Conservation (phyloP, 208 protist genomes). For the Crithidia bombi region DNA sequence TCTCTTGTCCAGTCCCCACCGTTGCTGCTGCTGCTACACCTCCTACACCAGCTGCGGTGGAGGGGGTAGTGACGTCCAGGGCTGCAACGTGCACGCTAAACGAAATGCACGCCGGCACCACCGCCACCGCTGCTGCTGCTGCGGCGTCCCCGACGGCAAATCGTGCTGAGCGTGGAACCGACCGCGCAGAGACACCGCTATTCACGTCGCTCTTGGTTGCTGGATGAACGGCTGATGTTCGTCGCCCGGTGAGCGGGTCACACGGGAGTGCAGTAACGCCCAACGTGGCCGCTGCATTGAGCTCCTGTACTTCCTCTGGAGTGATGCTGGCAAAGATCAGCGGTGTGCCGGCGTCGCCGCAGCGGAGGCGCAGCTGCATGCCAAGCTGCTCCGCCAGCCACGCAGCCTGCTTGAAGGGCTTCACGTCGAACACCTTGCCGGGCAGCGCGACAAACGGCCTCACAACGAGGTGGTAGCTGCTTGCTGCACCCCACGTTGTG, state of each 20-base stretch:
- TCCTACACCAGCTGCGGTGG: conserved; percentile 1
- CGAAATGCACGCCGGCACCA: conserved; percentile 12
- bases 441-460: conserved; percentile 37
- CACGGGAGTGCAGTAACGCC: too few species aligned
- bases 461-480: background rate
- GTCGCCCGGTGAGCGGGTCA: too few species aligned
- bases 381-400: conserved; percentile 62
- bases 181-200: background rate
- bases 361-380: conserved; percentile 43
- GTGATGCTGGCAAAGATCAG: conserved; percentile 40
- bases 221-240: too few species aligned
- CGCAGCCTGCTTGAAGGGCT: conserved; percentile 55
- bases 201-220: too few species aligned
- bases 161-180: background rate
- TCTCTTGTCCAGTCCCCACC: conserved; percentile 12
- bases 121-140: background rate
- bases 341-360: conserved; percentile 41
- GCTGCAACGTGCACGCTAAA: conserved; percentile 35
- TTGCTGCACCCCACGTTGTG: background rate
- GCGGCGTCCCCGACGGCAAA: background rate
- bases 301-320: conserved; percentile 14
- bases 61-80: conserved; percentile 5
- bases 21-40: background rate
- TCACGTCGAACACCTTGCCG: conserved; percentile 62
- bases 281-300: too few species aligned